Conservation (phyloP, 192 early-diverging fungal genomes). For the Backusella mclennaniae region DNA sequence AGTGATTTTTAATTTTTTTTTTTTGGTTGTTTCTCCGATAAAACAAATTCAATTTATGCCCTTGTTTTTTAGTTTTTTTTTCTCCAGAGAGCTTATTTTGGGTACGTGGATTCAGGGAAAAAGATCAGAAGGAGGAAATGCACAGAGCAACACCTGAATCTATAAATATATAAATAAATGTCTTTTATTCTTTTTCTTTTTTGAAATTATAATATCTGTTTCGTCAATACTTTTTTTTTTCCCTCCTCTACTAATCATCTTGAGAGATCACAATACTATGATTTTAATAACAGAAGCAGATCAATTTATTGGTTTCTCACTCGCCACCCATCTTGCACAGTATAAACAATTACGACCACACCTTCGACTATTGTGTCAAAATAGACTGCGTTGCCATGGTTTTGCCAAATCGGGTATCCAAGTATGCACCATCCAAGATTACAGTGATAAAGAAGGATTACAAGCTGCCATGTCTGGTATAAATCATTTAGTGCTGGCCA, state of each 20-base stretch:
- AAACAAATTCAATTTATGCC: neutral
- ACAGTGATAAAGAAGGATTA: slow-evolving; percentile 19
- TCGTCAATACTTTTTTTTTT: neutral
- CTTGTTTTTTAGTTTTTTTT: neutral
- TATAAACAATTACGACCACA: slow-evolving; percentile 12
- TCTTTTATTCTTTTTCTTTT: neutral
- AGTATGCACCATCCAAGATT: slow-evolving; percentile 16
- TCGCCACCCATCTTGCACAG: slow-evolving; percentile 23
- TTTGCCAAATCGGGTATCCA: slow-evolving; percentile 22
- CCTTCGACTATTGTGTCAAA: slow-evolving; percentile 20
- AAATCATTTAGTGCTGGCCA: slow-evolving; percentile 25
- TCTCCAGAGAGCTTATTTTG: neutral
- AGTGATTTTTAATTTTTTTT: neutral
- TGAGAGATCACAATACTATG: slow-evolving; percentile 3
- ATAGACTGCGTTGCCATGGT: slow-evolving; percentile 15
- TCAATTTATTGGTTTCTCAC: slow-evolving; percentile 24
- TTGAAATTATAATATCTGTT: neutral
- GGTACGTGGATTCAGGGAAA: neutral
- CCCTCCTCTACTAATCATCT: neutral
- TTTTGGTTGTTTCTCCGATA: neutral
- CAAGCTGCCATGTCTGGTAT: slow-evolving; percentile 18
- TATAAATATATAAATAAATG: slow-evolving; percentile 3
- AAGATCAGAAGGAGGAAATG: neutral
- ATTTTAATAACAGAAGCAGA: slow-evolving; percentile 34
- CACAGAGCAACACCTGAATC: neutral